Evolutionary conservation across 441 rosid species (phyloP), one percentile per base, ranked within the genome.

Genomic region (Raphanus hybrid): DNA sequence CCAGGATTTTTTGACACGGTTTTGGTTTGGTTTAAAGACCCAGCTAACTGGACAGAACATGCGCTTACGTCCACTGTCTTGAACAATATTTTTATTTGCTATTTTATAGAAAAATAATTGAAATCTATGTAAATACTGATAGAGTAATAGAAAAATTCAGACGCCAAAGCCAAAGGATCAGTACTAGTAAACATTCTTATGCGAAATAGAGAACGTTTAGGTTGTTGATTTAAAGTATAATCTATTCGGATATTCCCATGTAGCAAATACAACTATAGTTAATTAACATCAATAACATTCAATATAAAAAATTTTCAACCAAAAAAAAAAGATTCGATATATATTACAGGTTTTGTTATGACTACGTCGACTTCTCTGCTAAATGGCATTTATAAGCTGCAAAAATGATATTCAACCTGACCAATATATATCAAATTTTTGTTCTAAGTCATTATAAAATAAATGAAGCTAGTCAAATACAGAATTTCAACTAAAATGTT

Each of bases 21-120:
- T 78, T 72, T 48, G 65, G 77, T 78, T 78, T 72, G 77, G 77
- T 72, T 78, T 50, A 72, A 35, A 78, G 65, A 50, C 34, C 69
- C 81, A 72, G 27, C 77, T 72, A 72, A 67, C 72, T 59, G n/a
- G 76, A 60, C 76, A 78, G 77, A 72, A 78, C 73, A 67, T 73
- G 73, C 9, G 43, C 45, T 50, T 72, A 14, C 73, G 57, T 59
- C 50, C 60, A 23, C 1, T 45, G 67, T 64, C 76, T 64, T 65
- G 43, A 32, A 43, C 52, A 32, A 1, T 71, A 57, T 39, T 32
- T 57, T 70, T 11, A 10, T 57, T 39, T 2, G n/a, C 32, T 62
- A 26, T 4, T 63, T 52, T 0, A 50, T 6, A 62, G 35, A 4
- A 35, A 55, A 26, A 62, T 60, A 60, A 7, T 62, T 8, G 5